These are phyloP conservation scores for Solanum ossicruentum DNA, from an alignment of 257 asterid species.

Conservation along the genomic window DNA sequence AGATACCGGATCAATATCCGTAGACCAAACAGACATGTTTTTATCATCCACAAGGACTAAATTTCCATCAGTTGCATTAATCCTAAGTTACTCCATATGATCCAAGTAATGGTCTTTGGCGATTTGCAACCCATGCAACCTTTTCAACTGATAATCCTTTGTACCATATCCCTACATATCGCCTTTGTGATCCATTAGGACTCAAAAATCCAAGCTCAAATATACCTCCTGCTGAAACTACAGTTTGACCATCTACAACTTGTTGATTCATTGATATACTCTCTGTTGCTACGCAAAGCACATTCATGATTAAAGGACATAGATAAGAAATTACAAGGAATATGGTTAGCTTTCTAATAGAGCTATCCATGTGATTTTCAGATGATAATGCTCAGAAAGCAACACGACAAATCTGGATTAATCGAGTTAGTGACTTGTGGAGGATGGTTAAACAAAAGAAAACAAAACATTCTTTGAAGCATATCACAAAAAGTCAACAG, in stretches of 20 bases:
- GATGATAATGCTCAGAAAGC: neutral
- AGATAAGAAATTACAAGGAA: neutral
- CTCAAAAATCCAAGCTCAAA: slow-evolving; percentile 6
- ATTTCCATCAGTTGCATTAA: slow-evolving; percentile 1
- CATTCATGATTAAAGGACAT: neutral
- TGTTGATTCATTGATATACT: neutral
- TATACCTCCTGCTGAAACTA: neutral
- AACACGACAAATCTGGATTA: neutral
- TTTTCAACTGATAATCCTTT: neutral
- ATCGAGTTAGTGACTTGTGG: neutral
- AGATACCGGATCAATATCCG: neutral
- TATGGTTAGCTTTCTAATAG: neutral
- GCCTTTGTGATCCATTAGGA: neutral
- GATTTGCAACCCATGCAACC: slow-evolving; percentile 5
- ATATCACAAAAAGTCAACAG: neutral
- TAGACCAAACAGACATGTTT: neutral
- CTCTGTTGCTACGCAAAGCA: neutral
- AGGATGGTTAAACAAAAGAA: neutral
- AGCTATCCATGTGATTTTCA: neutral
- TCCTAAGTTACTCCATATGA: neutral
- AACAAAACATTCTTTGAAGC: neutral
- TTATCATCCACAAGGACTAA: neutral
- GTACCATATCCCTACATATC: slow-evolving; percentile 1
- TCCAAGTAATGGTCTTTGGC: neutral
- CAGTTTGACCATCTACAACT: neutral